A percentile compares a stretch with the other conserved stretches of the same genome.
Conservation (phyloP, 2,329 filamentous ascomycete species). For the Beauveria pseudobassiana region DNA sequence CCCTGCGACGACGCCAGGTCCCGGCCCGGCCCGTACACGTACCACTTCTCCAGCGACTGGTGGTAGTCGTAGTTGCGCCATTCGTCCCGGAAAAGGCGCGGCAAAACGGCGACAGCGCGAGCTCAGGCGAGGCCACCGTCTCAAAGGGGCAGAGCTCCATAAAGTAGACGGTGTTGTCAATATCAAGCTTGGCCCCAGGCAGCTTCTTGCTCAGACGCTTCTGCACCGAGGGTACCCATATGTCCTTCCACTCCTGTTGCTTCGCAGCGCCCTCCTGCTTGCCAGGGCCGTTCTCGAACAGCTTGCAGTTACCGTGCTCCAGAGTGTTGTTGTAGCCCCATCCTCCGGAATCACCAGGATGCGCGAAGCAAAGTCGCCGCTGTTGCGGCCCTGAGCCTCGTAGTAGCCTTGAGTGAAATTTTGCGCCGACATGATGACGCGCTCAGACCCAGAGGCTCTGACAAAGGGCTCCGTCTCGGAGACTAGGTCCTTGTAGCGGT, state of each 20-base stretch:
- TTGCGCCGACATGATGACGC: slow-evolving; percentile 66
- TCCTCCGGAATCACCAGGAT: slow-evolving; percentile 66
- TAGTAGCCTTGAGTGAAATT: slow-evolving; percentile 74
- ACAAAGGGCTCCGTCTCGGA: slow-evolving; percentile 57
- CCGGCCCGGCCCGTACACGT: slow-evolving; percentile 71
- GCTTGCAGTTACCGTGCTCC: slow-evolving; percentile 62
- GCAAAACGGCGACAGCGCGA: slow-evolving; percentile 62
- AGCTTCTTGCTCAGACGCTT: slow-evolving; percentile 62
- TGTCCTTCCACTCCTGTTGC: slow-evolving; percentile 49
- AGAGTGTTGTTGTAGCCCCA: slow-evolving; percentile 71
- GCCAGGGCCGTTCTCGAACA: slow-evolving; percentile 56
- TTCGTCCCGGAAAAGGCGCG: slow-evolving; percentile 64
- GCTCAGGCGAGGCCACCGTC: slow-evolving; percentile 56
- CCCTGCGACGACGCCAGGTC: slow-evolving; percentile 76
- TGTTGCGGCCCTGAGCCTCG: slow-evolving; percentile 27
- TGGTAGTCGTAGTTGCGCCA: slow-evolving; percentile 79
- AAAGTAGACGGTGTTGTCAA: slow-evolving; percentile 56
- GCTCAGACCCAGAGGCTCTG: slow-evolving; percentile 59
- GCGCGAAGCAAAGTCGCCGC: slow-evolving; percentile 39
- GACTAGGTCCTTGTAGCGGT: slow-evolving; percentile 60
- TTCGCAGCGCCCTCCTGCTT: slow-evolving; percentile 40
- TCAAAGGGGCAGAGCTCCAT: slow-evolving; percentile 90
- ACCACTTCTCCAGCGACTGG: slow-evolving; percentile 75
- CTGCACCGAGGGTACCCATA: slow-evolving; percentile 62
- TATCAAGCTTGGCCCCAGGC: slow-evolving; percentile 56